These are phyloP conservation scores for Wallacemonas sp. DNA, from an alignment of 208 protist genomes.

Conservation along the genomic window DNA sequence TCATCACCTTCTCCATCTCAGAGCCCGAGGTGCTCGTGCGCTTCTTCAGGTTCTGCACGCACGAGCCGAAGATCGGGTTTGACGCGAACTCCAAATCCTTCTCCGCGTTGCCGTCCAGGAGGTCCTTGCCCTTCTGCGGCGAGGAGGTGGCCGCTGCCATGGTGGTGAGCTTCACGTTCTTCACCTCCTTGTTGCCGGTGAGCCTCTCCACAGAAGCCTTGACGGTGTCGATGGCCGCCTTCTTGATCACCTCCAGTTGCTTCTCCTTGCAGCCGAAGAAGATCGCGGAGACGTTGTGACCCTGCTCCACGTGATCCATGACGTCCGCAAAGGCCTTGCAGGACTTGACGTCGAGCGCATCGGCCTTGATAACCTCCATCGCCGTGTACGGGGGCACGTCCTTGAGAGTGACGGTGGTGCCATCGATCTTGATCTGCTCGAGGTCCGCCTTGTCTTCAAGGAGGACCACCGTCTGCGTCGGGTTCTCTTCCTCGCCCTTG, in stretches of 20 bases:
- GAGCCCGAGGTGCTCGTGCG: slow-evolving; percentile 18
- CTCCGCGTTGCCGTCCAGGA: slow-evolving; percentile 25
- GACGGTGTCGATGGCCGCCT: slow-evolving; percentile 25
- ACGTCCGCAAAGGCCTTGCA: slow-evolving; percentile 13
- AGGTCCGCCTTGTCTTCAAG: not conserved
- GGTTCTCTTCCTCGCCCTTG: slow-evolving; percentile 22
- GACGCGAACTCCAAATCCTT: slow-evolving; percentile 45
- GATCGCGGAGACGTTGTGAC: slow-evolving; percentile 36
- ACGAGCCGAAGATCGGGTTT: slow-evolving; percentile 62
- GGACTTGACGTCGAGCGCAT: not conserved
- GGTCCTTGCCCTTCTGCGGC: slow-evolving; percentile 37
- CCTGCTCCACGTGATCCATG: slow-evolving; percentile 21
- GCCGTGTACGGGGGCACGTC: not conserved
- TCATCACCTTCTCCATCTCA: slow-evolving; percentile 31
- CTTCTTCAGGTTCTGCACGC: slow-evolving; percentile 43
- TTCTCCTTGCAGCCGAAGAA: slow-evolving; percentile 20
- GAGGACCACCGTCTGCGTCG: slow-evolving; percentile 21
- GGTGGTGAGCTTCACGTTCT: slow-evolving; percentile 31
- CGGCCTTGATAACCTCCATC: slow-evolving; percentile 11
- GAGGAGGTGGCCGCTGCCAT: slow-evolving; percentile 36
- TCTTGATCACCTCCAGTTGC: slow-evolving; percentile 11
- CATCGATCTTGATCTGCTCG: slow-evolving; percentile 7
- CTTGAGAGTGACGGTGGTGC: slow-evolving; percentile 1
- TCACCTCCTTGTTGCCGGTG: slow-evolving; percentile 17
- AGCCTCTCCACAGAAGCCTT: slow-evolving; percentile 25